Percentiles rank a stretch among this genome's conserved stretches.
Conservation (phyloP, 2,329 filamentous ascomycete species). For the Claviceps africana region DNA sequence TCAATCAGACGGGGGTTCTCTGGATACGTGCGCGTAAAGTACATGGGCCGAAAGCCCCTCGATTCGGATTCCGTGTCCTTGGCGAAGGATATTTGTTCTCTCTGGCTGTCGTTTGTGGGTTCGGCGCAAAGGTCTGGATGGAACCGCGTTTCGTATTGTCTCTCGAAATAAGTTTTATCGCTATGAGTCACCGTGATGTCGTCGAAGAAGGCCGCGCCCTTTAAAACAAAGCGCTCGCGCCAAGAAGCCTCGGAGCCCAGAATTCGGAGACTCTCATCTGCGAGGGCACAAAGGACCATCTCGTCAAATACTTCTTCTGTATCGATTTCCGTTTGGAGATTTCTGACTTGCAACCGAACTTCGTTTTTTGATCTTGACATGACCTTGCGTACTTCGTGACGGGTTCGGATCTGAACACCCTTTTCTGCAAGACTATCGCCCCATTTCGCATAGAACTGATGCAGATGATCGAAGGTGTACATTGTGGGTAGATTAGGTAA, state of each 20-base stretch:
- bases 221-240: conserved; percentile 52
- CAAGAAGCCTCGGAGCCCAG: conserved; percentile 42
- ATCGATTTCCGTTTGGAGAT: conserved; percentile 35
- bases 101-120: conserved; percentile 26
- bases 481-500: conserved; percentile 48
- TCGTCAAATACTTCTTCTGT: conserved; percentile 45
- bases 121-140: conserved; percentile 34
- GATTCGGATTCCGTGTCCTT: conserved; percentile 33
- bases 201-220: conserved; percentile 55
- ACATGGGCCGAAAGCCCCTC: conserved; percentile 49
- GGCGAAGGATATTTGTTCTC: conserved; percentile 25
- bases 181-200: conserved; percentile 59
- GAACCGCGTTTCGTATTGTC: conserved; percentile 52
- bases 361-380: conserved; percentile 35
- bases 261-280: conserved; percentile 49
- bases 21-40: conserved; percentile 47
- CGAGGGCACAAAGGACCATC: conserved; percentile 49
- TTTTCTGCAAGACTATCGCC: conserved; percentile 35
- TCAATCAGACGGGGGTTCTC: conserved; percentile 44
- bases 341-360: conserved; percentile 39
- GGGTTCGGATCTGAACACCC: conserved; percentile 42
- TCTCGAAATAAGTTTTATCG: conserved; percentile 50
- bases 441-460: conserved; percentile 48
- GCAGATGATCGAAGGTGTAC: conserved; percentile 51
- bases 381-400: conserved; percentile 40